Evolutionary conservation across 2,329 filamentous ascomycete genomes (phyloP), one percentile per base, ranked within the genome.

Genomic region (Mariannaea elegans): DNA sequence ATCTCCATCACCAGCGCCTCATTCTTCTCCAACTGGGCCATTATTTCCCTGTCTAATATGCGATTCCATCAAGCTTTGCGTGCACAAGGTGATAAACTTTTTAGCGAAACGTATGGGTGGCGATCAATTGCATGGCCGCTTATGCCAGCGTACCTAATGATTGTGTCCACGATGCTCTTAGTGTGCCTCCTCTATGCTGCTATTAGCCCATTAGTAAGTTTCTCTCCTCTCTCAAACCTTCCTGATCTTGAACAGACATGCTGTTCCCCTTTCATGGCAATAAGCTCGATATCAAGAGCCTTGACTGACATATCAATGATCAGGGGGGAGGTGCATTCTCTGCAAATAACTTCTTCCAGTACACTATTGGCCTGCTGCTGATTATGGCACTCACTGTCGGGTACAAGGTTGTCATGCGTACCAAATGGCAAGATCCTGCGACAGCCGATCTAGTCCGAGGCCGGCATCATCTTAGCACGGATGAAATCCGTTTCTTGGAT

Each of bases 1-100:
- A 49, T 61, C 16, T 61, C 59, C 18, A 61, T 61, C 24, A 61
- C 59, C 14, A 57, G 53, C 31, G 53, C 59, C 8, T 61, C 53
- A 5, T 61, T 57, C 53, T 61, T 61, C 21, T 44, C 29, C 41
- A 61, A 53, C 16, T 61, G 59, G 59, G 48, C 55, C n/a, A 53
- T 61, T 23, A 57, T 61, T 16, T 19, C 59, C 3, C 45, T 56
- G 6, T 52, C 59, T 7, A 52, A 41, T 27, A 53, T 56, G 18
- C 47, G 59, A 13, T 57, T 61, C 36, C 59, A 61, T 31, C 34
- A 42, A 38, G 59, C 53, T 7, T 27, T 61, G 5, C 29, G 49
- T 18, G 53, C 53, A 2, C 53, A 61, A 31, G 46, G 34, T n/a
- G 53, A 61, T n/a, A 27, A 41, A 34, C 24, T 61, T 13, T 57